Percentiles rank a stretch among this genome's conserved stretches.
Evolutionary conservation across 1,284 basidiomycete species (phyloP).

Genomic region (Naganishia cerealis): DNA sequence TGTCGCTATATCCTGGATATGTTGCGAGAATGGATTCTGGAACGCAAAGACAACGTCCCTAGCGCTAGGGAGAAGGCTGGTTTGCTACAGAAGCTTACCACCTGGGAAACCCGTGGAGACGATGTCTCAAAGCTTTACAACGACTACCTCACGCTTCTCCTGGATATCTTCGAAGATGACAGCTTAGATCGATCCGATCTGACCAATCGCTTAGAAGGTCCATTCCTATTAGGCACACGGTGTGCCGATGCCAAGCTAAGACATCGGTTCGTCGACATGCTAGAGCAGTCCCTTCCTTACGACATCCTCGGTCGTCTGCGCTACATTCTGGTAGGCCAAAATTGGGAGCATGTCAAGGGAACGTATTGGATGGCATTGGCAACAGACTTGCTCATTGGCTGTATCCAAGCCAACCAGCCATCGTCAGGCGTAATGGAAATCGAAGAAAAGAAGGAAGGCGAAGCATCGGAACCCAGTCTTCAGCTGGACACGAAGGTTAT

Average conservation of each 20-base stretch:
- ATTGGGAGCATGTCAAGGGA: constrained; percentile 90
- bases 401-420: constrained; percentile 66
- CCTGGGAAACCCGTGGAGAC: constrained; percentile 76
- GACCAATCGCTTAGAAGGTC: constrained; percentile 87
- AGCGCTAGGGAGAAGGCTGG: constrained; percentile 96
- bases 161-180: constrained; percentile 90
- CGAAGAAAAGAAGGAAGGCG: constrained; percentile 26
- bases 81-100: constrained; percentile 84
- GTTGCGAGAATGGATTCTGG: constrained; percentile 82
- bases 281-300: constrained; percentile 84
- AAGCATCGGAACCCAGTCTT: constrained; percentile 25
- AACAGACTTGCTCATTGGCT: constrained; percentile 82
- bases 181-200: constrained; percentile 84
- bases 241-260: constrained; percentile 77
- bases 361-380: constrained; percentile 95
- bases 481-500: constrained; percentile 60
- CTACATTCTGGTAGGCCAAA: constrained; percentile 90
- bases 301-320: constrained; percentile 78
- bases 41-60: constrained; percentile 66
- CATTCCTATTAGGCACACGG: constrained; percentile 89
- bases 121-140: constrained; percentile 66
- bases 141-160: constrained; percentile 84
- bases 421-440: constrained; percentile 40
- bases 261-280: constrained; percentile 83
- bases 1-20: constrained; percentile 86